Evolutionary conservation across 257 asterid species (phyloP).

Genomic region (Plantago ovata): DNA sequence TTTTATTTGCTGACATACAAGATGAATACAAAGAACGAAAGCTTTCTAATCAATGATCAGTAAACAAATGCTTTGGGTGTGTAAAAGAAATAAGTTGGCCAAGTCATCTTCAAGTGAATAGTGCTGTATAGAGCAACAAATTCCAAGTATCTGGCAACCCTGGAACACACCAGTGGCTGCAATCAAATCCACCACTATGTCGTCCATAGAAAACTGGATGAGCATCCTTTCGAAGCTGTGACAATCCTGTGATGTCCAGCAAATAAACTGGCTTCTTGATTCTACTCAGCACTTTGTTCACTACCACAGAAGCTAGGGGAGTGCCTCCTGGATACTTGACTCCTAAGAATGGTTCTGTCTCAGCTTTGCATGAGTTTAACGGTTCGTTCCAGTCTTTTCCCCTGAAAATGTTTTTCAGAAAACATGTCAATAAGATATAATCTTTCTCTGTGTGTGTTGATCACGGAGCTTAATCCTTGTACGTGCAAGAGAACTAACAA

Average conservation of each 20-base stretch:
- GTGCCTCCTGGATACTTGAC: conserved; percentile 61
- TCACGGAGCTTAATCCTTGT: neutral
- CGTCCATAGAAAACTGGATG: conserved; percentile 64
- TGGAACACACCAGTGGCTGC: conserved; percentile 99
- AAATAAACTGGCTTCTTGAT: conserved; percentile 73
- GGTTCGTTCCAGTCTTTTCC: conserved; percentile 78
- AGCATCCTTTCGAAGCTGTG: conserved; percentile 82
- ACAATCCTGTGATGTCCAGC: conserved; percentile 66
- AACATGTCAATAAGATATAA: neutral
- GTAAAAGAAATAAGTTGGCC: too few relatives aligned
- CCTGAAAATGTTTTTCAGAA: conserved; percentile 23
- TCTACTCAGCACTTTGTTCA: conserved; percentile 75
- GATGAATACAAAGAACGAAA: too few relatives aligned
- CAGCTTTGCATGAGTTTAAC: conserved; percentile 56
- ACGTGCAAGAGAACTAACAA: too few relatives aligned
- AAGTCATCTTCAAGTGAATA: conserved; percentile 27
- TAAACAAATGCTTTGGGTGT: too few relatives aligned
- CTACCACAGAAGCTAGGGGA: conserved; percentile 40
- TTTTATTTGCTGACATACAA: too few relatives aligned
- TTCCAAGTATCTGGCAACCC: conserved; percentile 98
- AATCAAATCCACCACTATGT: conserved; percentile 56
- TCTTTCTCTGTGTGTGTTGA: too few relatives aligned
- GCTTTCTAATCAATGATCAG: too few relatives aligned
- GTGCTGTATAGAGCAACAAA: conserved; percentile 57
- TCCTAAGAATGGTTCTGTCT: conserved; percentile 57